Evolutionary conservation across 352 stramenopile genomes (phyloP), one percentile per base, ranked within the genome.

Genomic region (Pythium graminicola): DNA sequence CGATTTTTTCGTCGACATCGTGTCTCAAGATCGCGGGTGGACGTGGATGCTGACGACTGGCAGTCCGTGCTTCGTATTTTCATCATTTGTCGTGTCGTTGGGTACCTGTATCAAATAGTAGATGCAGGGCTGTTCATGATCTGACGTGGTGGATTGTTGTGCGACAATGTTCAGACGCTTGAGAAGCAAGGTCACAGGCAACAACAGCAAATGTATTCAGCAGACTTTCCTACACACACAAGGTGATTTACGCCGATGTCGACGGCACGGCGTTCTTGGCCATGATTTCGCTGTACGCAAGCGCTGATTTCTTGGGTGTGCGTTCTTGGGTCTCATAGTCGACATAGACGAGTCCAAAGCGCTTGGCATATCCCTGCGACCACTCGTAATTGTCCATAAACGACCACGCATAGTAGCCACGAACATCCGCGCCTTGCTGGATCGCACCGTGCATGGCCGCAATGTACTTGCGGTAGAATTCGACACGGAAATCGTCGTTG

Each of bases 331-430:
- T 57, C 29, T 42, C 41, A 31, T 50, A 57, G 50, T 87, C 42
- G 23, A 87, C 73, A 64, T 67, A 83, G 45, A 74, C 50, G 23
- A 83, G 40, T 0, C 76, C 73, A 35, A 86, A 83, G 31, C 73
- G 76, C 58, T 80, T 81, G 26, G 43, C 55, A 60, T 77, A 85
- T 38, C 72, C 73, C 6, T 65, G 61, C 29, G 88, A 71, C 95
- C 95, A 98, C 62, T 98, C 93, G 66, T 96, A 98, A 16, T 98
- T 98, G 63, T 98, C 92, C 43, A 98, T 61, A 24, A 97, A 83
- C 33, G 72, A 90, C 89, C 92, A 98, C 16, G 84, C 85, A 66
- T 92, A 95, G 62, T 97, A 98, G 4, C 83, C 87, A 20, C 73
- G 73, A 42, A 87, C 73, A 38, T 87, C 73, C 14, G 69, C 76